Evolutionary conservation across 1,284 basidiomycete species (phyloP).

Genomic region (Apiotrichum montevideense): DNA sequence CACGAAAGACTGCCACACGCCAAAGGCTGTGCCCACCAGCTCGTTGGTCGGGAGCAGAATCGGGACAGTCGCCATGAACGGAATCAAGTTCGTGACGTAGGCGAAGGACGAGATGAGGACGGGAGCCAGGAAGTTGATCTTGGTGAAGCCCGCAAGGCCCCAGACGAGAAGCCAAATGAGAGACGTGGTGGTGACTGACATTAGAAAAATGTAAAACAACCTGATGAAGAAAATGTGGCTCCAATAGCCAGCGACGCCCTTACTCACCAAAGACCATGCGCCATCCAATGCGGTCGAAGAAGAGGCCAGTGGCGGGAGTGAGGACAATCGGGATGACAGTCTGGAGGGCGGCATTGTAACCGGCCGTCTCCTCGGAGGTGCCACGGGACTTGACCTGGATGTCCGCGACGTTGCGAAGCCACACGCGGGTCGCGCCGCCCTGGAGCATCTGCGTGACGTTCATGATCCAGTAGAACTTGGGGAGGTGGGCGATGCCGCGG

Average conservation of each 20-base stretch:
- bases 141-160: slow-evolving; percentile 44
- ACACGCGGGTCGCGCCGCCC: slow-evolving; percentile 45
- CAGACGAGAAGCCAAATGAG: slow-evolving; percentile 46
- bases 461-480: slow-evolving; percentile 39
- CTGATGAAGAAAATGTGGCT: no score
- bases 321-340: slow-evolving; percentile 49
- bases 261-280: slow-evolving; percentile 28
- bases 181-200: slow-evolving; percentile 1
- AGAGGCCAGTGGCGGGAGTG: slow-evolving; percentile 42
- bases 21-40: slow-evolving; percentile 48
- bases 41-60: slow-evolving; percentile 44
- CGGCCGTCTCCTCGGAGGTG: slow-evolving; percentile 42
- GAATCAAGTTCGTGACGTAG: slow-evolving; percentile 30
- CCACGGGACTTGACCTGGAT: slow-evolving; percentile 46
- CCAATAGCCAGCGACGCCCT: no score
- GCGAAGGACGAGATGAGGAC: slow-evolving; percentile 39
- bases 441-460: slow-evolving; percentile 32
- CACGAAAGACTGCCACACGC: slow-evolving; percentile 47
- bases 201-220: no score
- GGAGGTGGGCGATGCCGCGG: slow-evolving; percentile 7
- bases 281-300: slow-evolving; percentile 40
- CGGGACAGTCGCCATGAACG: slow-evolving; percentile 47
- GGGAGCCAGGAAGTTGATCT: slow-evolving; percentile 44
- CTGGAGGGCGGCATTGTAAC: slow-evolving; percentile 46
- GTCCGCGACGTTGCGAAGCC: slow-evolving; percentile 46